A percentile compares a stretch with the other conserved stretches of the same genome.
Conservation (phyloP, 2,329 filamentous ascomycete genomes). For the Pseudopyricularia javanii region DNA sequence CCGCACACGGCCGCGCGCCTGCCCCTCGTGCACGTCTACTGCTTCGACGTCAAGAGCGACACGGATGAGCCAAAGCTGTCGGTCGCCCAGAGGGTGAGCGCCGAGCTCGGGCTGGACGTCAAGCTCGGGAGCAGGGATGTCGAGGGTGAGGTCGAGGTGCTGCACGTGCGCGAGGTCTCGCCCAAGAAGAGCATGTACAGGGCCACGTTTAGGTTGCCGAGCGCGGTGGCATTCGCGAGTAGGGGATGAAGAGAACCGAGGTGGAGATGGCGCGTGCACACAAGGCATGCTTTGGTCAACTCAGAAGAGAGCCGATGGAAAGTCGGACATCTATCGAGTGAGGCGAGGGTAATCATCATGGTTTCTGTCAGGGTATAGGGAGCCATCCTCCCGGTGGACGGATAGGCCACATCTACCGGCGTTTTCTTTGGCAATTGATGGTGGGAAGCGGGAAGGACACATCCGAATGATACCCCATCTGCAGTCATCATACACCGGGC, state of each 20-base stretch:
- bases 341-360: too few species aligned
- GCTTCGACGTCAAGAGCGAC: constrained; percentile 75
- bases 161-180: constrained; percentile 74
- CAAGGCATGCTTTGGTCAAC: neutral
- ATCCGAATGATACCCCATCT: too few species aligned
- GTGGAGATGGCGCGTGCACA: neutral
- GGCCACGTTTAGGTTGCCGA: constrained; percentile 76
- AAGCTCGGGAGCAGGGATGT: constrained; percentile 33
- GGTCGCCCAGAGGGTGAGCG: constrained; percentile 54
- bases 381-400: too few species aligned
- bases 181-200: constrained; percentile 97
- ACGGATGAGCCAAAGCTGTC: constrained; percentile 46
- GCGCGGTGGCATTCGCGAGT: constrained; percentile 64
- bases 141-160: constrained; percentile 39
- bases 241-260: constrained; percentile 7
- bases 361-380: too few species aligned
- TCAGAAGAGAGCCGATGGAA: neutral
- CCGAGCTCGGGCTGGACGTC: constrained; percentile 46
- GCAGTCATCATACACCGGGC: too few species aligned
- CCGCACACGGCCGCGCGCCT: constrained; percentile 40
- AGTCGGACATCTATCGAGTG: too few species aligned
- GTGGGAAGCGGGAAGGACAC: too few species aligned
- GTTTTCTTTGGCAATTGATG: too few species aligned
- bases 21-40: constrained; percentile 86
- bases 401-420: too few species aligned